These are phyloP conservation scores for Chamaecrista fasciculata DNA, from an alignment of 306 rosid genomes.

Conservation along the genomic window DNA sequence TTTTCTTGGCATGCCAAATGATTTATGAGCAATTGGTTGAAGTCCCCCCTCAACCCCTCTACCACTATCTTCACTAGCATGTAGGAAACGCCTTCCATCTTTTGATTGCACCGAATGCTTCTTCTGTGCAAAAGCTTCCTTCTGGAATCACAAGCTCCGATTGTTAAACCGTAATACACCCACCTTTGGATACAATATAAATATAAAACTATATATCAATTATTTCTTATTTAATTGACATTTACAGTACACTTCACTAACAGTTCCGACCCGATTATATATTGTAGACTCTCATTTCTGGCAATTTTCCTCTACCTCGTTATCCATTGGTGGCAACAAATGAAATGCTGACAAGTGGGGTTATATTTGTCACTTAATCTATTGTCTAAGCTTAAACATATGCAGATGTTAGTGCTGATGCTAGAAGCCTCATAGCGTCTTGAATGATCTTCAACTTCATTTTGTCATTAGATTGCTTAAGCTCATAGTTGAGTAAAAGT, in stretches of 20 bases:
- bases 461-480: too few relatives aligned
- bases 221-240: not conserved
- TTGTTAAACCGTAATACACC: not conserved
- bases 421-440: not conserved
- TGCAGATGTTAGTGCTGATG: too few relatives aligned
- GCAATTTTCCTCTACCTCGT: not conserved
- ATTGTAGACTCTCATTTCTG: not conserved
- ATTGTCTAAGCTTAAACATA: not conserved
- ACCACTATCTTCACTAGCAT: slow-evolving; percentile 19
- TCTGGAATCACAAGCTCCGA: slow-evolving; percentile 34
- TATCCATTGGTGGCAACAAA: not conserved
- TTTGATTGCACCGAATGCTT: slow-evolving; percentile 37
- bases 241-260: not conserved
- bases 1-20: slow-evolving; percentile 56
- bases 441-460: not conserved
- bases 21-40: slow-evolving; percentile 48
- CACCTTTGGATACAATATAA: not conserved
- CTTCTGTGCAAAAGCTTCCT: slow-evolving; percentile 38
- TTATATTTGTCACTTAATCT: not conserved
- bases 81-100: slow-evolving; percentile 35
- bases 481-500: too few relatives aligned
- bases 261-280: not conserved
- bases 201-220: not conserved
- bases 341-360: not conserved
- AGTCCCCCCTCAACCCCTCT: slow-evolving; percentile 38